Conservation (phyloP, 805 yeast species). For the Yarrowia deformans region DNA sequence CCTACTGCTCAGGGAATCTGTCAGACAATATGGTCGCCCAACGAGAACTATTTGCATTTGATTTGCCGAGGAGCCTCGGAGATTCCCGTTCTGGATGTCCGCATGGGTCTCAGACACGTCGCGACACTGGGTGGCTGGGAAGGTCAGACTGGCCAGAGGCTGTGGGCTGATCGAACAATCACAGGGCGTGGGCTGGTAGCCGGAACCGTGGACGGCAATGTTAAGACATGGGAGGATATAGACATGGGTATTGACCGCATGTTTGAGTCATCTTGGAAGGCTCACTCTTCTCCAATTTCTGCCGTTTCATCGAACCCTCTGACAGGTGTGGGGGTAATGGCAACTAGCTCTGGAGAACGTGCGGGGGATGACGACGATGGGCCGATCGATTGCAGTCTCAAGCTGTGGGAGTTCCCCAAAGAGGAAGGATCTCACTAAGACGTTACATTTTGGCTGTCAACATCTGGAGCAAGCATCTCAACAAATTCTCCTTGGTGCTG, state of each 20-base stretch:
- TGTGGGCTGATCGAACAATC: slow-evolving; percentile 39
- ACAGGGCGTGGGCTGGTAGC: slow-evolving; percentile 40
- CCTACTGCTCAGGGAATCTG: slow-evolving; percentile 42
- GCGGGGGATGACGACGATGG: slow-evolving; percentile 13
- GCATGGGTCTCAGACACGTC: slow-evolving; percentile 43
- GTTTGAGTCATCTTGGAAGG: slow-evolving; percentile 38
- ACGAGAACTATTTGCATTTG: slow-evolving; percentile 42
- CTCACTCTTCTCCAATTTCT: slow-evolving; percentile 41
- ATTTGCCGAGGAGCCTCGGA: slow-evolving; percentile 41
- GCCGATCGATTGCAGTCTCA: slow-evolving; percentile 40
- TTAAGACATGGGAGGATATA: slow-evolving; percentile 38
- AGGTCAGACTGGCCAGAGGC: slow-evolving; percentile 44
- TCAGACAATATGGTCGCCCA: slow-evolving; percentile 44
- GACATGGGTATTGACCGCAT: slow-evolving; percentile 35
- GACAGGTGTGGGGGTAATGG: slow-evolving; percentile 40
- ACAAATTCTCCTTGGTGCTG: not conserved
- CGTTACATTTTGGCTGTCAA: not conserved
- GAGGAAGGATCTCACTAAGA: not conserved
- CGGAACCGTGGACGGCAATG: slow-evolving; percentile 40
- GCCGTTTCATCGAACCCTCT: slow-evolving; percentile 42
- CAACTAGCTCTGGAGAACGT: slow-evolving; percentile 42
- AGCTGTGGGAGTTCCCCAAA: slow-evolving; percentile 40
- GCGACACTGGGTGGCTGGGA: slow-evolving; percentile 41
- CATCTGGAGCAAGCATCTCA: not conserved
- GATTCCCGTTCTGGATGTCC: slow-evolving; percentile 43